These are phyloP conservation scores for Botrytis tulipae DNA, from an alignment of 2,329 filamentous ascomycete species.

Conservation along the genomic window DNA sequence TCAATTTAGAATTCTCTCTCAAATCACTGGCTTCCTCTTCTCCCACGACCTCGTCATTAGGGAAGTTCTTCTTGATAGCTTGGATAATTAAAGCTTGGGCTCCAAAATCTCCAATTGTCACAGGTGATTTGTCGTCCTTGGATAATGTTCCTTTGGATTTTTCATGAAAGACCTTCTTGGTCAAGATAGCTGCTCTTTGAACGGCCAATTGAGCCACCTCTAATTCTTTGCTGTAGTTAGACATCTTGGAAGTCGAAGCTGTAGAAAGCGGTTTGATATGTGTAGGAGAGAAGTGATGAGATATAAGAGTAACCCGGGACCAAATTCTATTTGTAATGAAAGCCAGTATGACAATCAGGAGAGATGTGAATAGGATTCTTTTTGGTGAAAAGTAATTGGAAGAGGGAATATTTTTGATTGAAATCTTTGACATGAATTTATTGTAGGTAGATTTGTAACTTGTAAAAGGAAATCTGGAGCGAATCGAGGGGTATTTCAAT, in stretches of 20 bases:
- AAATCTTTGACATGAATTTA: slow-evolving; percentile 6
- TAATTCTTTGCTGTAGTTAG: slow-evolving; percentile 70
- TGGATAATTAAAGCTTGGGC: slow-evolving; percentile 95
- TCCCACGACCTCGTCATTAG: slow-evolving; percentile 84
- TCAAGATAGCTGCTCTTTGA: slow-evolving; percentile 74
- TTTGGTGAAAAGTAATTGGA: slow-evolving; percentile 17
- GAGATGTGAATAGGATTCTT: slow-evolving; percentile 30
- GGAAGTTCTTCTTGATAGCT: slow-evolving; percentile 86
- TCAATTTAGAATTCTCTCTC: slow-evolving; percentile 66
- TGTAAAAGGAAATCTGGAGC: not conserved
- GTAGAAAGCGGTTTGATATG: slow-evolving; percentile 23
- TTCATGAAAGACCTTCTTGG: slow-evolving; percentile 76
- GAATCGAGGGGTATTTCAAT: slow-evolving; percentile 13
- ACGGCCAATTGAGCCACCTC: slow-evolving; percentile 84
- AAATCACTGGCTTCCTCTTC: slow-evolving; percentile 89
- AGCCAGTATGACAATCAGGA: slow-evolving; percentile 37
- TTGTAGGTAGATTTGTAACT: not conserved
- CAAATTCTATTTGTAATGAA: slow-evolving; percentile 31
- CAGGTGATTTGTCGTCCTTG: slow-evolving; percentile 94
- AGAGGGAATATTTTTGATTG: not conserved
- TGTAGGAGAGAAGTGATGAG: slow-evolving; percentile 33
- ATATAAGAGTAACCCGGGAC: slow-evolving; percentile 36
- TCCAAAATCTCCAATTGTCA: slow-evolving; percentile 97
- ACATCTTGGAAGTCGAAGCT: slow-evolving; percentile 38
- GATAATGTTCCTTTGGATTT: slow-evolving; percentile 92